phyloP scores from a whole-genome alignment of 495 filamentous ascomycete species.

The Podospora conica region DNA sequence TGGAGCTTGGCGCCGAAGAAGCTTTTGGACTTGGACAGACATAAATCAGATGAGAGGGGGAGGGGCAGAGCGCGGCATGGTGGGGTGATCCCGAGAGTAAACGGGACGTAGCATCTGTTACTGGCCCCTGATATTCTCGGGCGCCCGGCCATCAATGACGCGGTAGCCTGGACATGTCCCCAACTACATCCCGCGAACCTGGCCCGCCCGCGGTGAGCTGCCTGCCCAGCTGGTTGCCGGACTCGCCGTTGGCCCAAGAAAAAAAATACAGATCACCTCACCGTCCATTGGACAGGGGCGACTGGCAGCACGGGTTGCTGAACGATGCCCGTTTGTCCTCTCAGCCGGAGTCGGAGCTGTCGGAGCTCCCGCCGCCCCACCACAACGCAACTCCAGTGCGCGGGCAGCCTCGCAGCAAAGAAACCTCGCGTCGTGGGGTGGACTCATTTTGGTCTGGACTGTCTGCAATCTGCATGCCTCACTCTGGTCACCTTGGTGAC shows the following conservation, averaged over 20 bases:
- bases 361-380: not conserved
- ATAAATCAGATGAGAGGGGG: constrained; percentile 13
- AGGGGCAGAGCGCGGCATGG: constrained; percentile 26
- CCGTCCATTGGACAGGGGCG: not conserved
- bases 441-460: not conserved
- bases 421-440: not conserved
- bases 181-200: not conserved
- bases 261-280: not conserved
- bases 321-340: not conserved
- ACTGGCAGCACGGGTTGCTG: not conserved
- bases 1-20: constrained; percentile 14
- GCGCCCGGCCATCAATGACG: not conserved
- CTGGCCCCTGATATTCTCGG: constrained; percentile 11
- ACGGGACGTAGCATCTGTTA: constrained; percentile 18
- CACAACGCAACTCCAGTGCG: not conserved
- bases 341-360: not conserved
- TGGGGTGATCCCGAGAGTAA: constrained; percentile 27
- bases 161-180: not conserved
- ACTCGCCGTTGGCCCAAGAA: constrained; percentile 9
- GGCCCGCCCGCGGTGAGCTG: not conserved
- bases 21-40: constrained; percentile 19
- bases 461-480: not conserved
- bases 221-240: constrained; percentile 2
- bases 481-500: not conserved
- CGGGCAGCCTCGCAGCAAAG: not conserved